These are phyloP conservation scores for Crotalaria pallida DNA, from an alignment of 306 rosid genomes.

Conservation along the genomic window DNA sequence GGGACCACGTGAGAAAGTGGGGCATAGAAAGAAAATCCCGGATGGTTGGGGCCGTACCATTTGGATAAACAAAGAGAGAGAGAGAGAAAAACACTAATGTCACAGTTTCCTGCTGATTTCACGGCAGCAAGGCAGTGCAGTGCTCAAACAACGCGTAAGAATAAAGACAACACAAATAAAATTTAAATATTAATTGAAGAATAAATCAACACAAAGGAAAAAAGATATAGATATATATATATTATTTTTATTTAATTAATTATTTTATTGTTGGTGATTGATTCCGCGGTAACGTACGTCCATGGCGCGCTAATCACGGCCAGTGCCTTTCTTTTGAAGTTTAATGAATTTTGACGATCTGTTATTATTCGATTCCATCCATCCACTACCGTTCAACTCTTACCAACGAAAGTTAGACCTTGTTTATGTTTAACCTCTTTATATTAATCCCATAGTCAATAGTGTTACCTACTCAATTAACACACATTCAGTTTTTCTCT, in stretches of 20 bases:
- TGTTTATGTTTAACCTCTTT: not conserved
- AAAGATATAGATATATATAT: not conserved
- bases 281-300: slow-evolving; percentile 43
- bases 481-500: not conserved
- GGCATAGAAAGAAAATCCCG: slow-evolving; percentile 10
- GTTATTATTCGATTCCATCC: slow-evolving; percentile 16
- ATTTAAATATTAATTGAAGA: not conserved
- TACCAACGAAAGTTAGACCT: slow-evolving; percentile 24
- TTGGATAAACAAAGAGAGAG: slow-evolving; percentile 5
- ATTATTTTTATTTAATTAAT: not conserved
- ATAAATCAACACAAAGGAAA: not conserved
- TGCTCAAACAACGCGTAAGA: slow-evolving; percentile 18
- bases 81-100: slow-evolving; percentile 1
- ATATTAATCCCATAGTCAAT: not conserved
- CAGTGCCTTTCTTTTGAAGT: slow-evolving; percentile 36
- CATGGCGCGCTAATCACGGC: slow-evolving; percentile 76
- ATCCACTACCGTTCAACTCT: slow-evolving; percentile 29
- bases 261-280: slow-evolving; percentile 14
- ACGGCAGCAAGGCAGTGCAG: slow-evolving; percentile 26
- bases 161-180: slow-evolving; percentile 17
- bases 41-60: slow-evolving; percentile 32
- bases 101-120: slow-evolving; percentile 53
- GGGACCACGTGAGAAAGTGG: slow-evolving; percentile 20
- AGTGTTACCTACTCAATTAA: not conserved
- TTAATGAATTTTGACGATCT: slow-evolving; percentile 26